These are phyloP conservation scores for Candida sithepensis DNA, from an alignment of 805 yeast species.

Conservation along the genomic window DNA sequence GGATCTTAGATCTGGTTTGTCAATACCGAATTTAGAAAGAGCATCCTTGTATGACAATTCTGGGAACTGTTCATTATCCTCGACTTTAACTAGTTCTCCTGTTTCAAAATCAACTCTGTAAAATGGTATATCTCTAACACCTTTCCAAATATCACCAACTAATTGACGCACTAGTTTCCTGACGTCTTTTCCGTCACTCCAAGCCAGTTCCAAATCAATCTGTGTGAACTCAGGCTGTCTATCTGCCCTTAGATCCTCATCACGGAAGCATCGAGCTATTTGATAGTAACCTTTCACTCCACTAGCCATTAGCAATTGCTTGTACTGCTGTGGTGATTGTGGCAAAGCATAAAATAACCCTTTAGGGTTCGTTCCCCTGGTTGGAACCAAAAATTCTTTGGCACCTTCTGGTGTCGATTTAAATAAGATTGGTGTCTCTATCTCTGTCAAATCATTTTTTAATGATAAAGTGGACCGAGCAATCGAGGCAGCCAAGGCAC, in stretches of 20 bases:
- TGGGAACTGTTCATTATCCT: conserved; percentile 31
- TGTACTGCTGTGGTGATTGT: conserved; percentile 97
- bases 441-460: conserved; percentile 57
- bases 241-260: conserved; percentile 91
- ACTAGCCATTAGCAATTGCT: conserved; percentile 90
- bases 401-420: conserved; percentile 99
- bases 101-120: conserved; percentile 32
- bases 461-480: conserved; percentile 36
- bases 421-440: conserved; percentile 90
- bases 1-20: conserved; percentile 88
- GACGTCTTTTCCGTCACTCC: conserved; percentile 67
- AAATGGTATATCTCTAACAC: conserved; percentile 37
- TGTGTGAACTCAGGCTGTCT: conserved; percentile 98
- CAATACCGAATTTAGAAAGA: conserved; percentile 75
- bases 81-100: conserved; percentile 30
- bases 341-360: conserved; percentile 81
- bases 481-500: conserved; percentile 52
- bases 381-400: conserved; percentile 90
- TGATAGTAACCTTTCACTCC: conserved; percentile 87
- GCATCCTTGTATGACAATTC: conserved; percentile 66
- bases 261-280: conserved; percentile 91
- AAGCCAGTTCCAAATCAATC: conserved; percentile 92
- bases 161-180: conserved; percentile 58
- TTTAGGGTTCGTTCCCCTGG: conserved; percentile 44
- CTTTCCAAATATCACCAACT: conserved; percentile 53